Evolutionary conservation across 768 basidiomycete species (phyloP), one percentile per base, ranked within the genome.

Genomic region (Macrolepiota dolichaula): DNA sequence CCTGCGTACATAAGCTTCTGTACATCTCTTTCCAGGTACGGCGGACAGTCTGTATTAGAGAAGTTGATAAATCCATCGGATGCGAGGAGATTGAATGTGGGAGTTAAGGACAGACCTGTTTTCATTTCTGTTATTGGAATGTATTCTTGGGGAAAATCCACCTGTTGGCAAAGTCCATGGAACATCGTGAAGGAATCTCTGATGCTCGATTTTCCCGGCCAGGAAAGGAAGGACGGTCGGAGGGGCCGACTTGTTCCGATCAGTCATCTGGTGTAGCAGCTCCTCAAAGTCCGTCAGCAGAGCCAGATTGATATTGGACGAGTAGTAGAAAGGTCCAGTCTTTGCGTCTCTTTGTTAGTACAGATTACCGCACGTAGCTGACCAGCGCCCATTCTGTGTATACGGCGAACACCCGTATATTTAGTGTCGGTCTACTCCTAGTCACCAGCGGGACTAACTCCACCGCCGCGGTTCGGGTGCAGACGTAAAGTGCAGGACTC

Each of bases 1-100:
- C 64, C 64, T 69, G 68, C 65, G 66, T 66, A 69, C 54, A 65
- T 12, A 59, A 59, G 64, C 67, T 70, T 69, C 68, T 72, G 62
- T 55, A 56, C 69, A 76, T 74, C 73, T 73, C 72, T 74, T 76
- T 73, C 68, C 73, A 76, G 74, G 74, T 73, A 75, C 72, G 47
- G 46, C 68, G 69, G 66, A 32, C 68, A 68, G 69, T 71, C 67
- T 68, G 70, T 71, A 66, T 69, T 58, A 62, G 62, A 65, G 55
- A 63, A 62, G 57, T 47, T 59, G 51, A 61, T 27, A 64, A 63
- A 57, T 63, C 55, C 53, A 60, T 36, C 51, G 57, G 50, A 44
- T 51, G 52, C 51, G 57, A 62, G 61, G 47, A 63, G 51, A 38
- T 61, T 54, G 59, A 55, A 47, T 47, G 37, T n/a, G 27, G 35